Conservation (phyloP, 1,284 basidiomycete species). For the Sparassis latifolia region DNA sequence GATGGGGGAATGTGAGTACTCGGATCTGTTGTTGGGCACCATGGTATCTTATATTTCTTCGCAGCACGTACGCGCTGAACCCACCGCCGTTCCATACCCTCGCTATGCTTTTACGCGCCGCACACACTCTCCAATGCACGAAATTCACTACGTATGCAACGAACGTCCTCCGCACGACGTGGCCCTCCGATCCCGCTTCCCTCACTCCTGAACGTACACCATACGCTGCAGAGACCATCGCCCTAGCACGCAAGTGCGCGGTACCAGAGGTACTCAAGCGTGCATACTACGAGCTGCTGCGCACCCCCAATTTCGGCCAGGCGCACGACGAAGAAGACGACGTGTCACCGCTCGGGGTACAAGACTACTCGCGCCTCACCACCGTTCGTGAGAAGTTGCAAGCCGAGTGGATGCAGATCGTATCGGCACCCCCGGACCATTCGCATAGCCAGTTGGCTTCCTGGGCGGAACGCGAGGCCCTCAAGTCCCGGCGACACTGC, state of each 20-base stretch:
- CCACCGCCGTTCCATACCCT: constrained; percentile 23
- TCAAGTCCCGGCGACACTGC: constrained; percentile 14
- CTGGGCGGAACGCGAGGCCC: constrained; percentile 8
- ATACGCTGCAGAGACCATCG: constrained; percentile 25
- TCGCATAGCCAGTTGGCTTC: too few relatives aligned
- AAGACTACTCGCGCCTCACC: constrained; percentile 18
- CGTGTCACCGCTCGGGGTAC: constrained; percentile 1
- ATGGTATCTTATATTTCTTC: too few relatives aligned
- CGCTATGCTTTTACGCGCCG: constrained; percentile 24
- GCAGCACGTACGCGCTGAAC: constrained; percentile 19
- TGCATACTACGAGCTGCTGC: constrained; percentile 32
- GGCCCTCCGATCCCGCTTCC: constrained; percentile 20
- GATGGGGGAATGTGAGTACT: constrained; percentile 30
- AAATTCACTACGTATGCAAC: constrained; percentile 19
- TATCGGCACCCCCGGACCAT: constrained; percentile 5
- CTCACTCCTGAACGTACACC: constrained; percentile 10
- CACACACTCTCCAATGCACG: constrained; percentile 21
- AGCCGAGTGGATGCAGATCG: constrained; percentile 16
- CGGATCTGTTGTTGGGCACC: too few relatives aligned
- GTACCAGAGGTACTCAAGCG: constrained; percentile 26
- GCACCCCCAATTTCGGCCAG: constrained; percentile 22
- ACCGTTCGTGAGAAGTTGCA: constrained; percentile 16
- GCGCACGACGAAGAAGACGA: constrained; percentile 1
- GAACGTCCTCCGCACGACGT: constrained; percentile 22
- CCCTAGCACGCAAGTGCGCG: constrained; percentile 24